Evolutionary conservation across 2,329 filamentous ascomycete species (phyloP).

Genomic region (Ilyonectria destructans): DNA sequence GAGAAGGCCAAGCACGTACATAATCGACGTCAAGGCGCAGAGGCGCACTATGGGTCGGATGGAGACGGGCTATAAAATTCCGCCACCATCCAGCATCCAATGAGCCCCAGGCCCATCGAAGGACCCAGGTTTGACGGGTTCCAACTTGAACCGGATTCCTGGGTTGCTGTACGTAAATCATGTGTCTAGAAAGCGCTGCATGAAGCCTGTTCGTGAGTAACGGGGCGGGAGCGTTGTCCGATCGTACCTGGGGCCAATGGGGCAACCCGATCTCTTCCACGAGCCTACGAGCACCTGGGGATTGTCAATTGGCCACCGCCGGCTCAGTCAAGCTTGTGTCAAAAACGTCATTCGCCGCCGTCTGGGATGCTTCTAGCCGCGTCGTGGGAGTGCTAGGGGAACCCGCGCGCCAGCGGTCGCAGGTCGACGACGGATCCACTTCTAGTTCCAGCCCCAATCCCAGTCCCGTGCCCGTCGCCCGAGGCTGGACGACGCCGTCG

Average conservation of each 20-base stretch:
- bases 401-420: slow-evolving; percentile 26
- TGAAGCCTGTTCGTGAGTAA: slow-evolving; percentile 44
- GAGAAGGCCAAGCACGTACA: slow-evolving; percentile 13
- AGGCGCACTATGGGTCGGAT: slow-evolving; percentile 36
- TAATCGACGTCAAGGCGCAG: slow-evolving; percentile 31
- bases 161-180: slow-evolving; percentile 53
- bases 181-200: slow-evolving; percentile 49
- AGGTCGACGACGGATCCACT: slow-evolving; percentile 21
- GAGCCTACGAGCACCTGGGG: slow-evolving; percentile 37
- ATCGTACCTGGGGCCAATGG: slow-evolving; percentile 48
- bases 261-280: slow-evolving; percentile 40
- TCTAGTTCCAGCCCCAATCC: slow-evolving; percentile 32
- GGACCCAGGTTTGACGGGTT: slow-evolving; percentile 39
- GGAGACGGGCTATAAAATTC: slow-evolving; percentile 40
- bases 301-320: slow-evolving; percentile 36
- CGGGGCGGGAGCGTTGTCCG: slow-evolving; percentile 41
- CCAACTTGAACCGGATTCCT: slow-evolving; percentile 44
- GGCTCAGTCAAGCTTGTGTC: slow-evolving; percentile 25
- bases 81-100: slow-evolving; percentile 37
- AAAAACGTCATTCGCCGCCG: slow-evolving; percentile 20
- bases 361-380: slow-evolving; percentile 28
- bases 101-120: slow-evolving; percentile 32
- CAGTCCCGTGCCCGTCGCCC: slow-evolving; percentile 31
- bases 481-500: slow-evolving; percentile 37
- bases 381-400: slow-evolving; percentile 20